Evolutionary conservation across 2,329 filamentous ascomycete genomes (phyloP).

Genomic region (Curvularia sp.): DNA sequence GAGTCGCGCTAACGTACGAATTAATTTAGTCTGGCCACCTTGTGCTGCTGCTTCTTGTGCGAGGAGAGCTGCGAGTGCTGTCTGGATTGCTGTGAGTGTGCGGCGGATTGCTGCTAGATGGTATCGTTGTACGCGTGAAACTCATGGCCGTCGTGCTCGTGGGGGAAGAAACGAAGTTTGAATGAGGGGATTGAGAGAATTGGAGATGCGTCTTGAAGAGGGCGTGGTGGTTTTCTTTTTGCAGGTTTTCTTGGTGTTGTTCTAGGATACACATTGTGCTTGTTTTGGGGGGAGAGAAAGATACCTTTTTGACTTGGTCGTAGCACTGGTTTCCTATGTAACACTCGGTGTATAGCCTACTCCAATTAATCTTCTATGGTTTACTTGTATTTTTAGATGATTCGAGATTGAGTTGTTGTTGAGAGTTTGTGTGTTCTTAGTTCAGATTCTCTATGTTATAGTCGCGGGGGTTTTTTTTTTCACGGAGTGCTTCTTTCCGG

Average conservation of each 20-base stretch:
- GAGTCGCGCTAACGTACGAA: conserved; percentile 9
- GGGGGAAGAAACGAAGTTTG: background rate
- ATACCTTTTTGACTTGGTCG: background rate
- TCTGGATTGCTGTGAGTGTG: conserved; percentile 62
- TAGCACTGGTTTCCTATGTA: background rate
- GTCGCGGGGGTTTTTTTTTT: no score
- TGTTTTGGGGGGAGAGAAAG: background rate
- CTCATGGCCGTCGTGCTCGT: background rate
- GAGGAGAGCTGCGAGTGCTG: conserved; percentile 71
- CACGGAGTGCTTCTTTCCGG: no score
- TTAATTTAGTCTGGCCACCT: conserved; percentile 35
- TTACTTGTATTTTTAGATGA: background rate
- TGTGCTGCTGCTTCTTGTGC: conserved; percentile 70
- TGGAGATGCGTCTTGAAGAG: background rate
- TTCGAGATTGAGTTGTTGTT: background rate
- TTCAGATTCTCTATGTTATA: no score
- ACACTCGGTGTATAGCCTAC: background rate
- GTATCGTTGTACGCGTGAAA: no score
- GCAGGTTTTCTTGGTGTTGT: background rate
- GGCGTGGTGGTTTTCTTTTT: background rate
- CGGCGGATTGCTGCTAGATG: conserved; percentile 36
- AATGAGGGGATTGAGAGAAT: background rate
- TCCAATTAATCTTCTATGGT: background rate
- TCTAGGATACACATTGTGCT: background rate
- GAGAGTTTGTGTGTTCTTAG: background rate